Percentiles rank a stretch among this genome's conserved stretches.
Conservation (phyloP, 1,284 basidiomycete genomes). For the Marasmius sp. region DNA sequence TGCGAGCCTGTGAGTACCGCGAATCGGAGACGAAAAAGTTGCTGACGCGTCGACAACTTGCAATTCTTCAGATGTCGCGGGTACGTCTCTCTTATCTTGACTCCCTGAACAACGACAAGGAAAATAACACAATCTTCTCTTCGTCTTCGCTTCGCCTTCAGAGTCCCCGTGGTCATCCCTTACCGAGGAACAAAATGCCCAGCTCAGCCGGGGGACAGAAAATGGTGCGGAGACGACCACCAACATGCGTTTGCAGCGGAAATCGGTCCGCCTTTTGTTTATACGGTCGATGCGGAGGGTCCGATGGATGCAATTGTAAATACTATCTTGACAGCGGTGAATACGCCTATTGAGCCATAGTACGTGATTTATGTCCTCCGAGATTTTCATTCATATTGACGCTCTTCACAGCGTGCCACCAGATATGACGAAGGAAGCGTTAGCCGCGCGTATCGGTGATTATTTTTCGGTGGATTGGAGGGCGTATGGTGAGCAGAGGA, state of each 20-base stretch:
- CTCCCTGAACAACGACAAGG: no score
- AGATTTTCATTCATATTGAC: neutral
- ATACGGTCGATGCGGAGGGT: constrained; percentile 2
- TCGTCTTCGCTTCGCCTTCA: neutral
- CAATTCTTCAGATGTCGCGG: neutral
- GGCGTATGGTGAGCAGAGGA: neutral
- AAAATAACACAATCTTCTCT: no score
- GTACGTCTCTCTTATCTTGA: neutral
- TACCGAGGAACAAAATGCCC: constrained; percentile 3
- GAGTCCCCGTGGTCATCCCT: constrained; percentile 4
- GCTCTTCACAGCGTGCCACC: neutral
- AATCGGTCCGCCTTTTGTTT: constrained; percentile 7
- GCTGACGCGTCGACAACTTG: neutral
- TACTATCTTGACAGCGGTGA: constrained; percentile 4
- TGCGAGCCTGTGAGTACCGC: constrained; percentile 3
- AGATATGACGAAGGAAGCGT: constrained; percentile 5
- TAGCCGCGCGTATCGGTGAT: constrained; percentile 1
- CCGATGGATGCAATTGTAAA: constrained; percentile 4
- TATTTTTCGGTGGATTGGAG: constrained; percentile 9
- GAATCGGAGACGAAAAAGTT: neutral
- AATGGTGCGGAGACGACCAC: constrained; percentile 5
- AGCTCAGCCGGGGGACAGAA: neutral
- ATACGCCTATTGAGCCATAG: constrained; percentile 8
- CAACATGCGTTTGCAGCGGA: constrained; percentile 4
- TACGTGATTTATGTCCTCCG: neutral